Evolutionary conservation across 2,329 filamentous ascomycete genomes (phyloP), one percentile per base, ranked within the genome.

Genomic region (Fusarium musae): DNA sequence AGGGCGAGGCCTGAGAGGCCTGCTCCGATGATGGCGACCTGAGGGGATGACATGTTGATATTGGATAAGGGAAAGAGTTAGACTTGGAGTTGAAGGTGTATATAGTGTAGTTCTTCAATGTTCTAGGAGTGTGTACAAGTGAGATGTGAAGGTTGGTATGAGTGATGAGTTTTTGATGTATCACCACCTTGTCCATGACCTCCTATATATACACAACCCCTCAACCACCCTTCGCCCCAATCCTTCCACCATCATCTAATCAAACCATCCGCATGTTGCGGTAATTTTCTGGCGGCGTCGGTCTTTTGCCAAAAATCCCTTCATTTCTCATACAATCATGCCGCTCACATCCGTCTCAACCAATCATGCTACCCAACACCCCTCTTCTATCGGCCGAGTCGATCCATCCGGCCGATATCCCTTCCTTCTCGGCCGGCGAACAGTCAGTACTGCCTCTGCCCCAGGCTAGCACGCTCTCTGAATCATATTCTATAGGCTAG

Each of bases 1-100:
- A 91, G 82, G 2, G 85, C 83, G 11, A 91, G 85, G 43, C 89
- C 89, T 3, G 81, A 79, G 36, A 82, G 85, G 56, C 85, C 80
- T 1, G 79, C 80, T 53, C 80, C 80, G 26, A 81, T 78, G 54
- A 82, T 80, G 63, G 80, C 79, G 7, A 81, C 43, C 26, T 71
- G 69, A 1, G 65, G 52, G 4, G 67, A 23, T 12, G 70, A 40
- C 75, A 77, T 77, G 2, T 63, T 46, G 23, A 3, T 16, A 0
- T 5, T 21, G 19, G 15, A 3, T 34, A 16, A 10, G 5, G 9
- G 5, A 8, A 8, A 4, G 1, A 15, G 1, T 5, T 2, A 3
- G 9, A 4, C 1, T 36, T 9, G 7, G 2, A 10, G n/a, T 6
- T 13, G 7, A 16, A 32, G 5, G 4, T 39, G 6, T 21, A 21